Base-by-base conservation (phyloP, 805 yeast species). In the Limtongia smithiae region DNA sequence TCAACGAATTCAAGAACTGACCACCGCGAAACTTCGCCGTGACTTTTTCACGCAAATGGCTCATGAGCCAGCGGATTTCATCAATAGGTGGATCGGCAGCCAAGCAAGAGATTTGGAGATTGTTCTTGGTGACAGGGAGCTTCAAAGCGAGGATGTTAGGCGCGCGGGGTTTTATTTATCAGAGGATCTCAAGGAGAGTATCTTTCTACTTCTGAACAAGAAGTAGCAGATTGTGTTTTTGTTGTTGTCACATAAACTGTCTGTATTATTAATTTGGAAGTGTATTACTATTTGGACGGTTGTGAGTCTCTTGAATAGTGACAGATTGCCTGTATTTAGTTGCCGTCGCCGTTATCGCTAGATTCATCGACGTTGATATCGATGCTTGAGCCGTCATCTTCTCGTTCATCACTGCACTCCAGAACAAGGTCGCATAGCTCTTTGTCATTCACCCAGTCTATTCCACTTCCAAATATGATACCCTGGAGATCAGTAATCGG, bases 71-170 rank as follows among this genome's bases (percentile, higher is more conserved):
- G 83, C 81, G 3, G 75, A 75, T 21, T 86, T 88, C 60, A 69
- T 93, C 58, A 73, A 82, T 47, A 75, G 79, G 44, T 85, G 95
- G 78, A 72, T 82, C 54, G 83, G 81, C 37, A 82, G 88, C 37
- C 95, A 93, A 66, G 74, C 88, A 14, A 86, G 88, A 51, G 85
- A 91, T 41, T 74, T 93, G 62, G 89, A 85, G 68, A 85, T 91
- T 12, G 74, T 93, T 56, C 78, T 88, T 51, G 89, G 95, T 57
- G 97, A 93, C 60, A 93, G 85, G 60, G 91, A 90, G 8, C 85
- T 82, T 68, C 82, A 82, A 63, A 97, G 91, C 69, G 97, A 90
- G 64, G 73, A 79, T 18, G 95, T 88, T 4, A 80, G 98, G 70
- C 78, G 84, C 61, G 80, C 96, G 2, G 80, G 81, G 15, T 93